These are phyloP conservation scores for Globisporangium spiculum DNA, from an alignment of 352 stramenopile species.

Conservation along the genomic window DNA sequence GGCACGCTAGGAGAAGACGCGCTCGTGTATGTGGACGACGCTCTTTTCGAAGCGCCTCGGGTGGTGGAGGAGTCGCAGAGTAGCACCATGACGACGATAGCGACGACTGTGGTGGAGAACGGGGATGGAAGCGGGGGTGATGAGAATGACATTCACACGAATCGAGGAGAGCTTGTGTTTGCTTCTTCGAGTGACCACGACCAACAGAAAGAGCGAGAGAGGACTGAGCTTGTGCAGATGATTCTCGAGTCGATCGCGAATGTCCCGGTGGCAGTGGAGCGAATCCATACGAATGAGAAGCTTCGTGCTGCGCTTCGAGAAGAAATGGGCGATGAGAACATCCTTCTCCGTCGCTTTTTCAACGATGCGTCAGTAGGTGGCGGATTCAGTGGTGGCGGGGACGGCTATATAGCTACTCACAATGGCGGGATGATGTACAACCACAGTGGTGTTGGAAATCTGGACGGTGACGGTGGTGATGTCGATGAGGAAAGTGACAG, in stretches of 20 bases:
- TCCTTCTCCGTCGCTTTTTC: constrained; percentile 50
- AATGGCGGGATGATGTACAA: constrained; percentile 7
- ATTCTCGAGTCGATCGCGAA: constrained; percentile 74
- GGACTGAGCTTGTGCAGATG: constrained; percentile 66
- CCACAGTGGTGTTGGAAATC: constrained; percentile 5
- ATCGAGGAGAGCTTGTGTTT: background rate
- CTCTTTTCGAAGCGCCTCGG: background rate
- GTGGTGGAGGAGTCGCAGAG: background rate
- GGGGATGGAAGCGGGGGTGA: background rate
- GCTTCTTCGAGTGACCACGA: constrained; percentile 30
- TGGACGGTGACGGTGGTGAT: constrained; percentile 13
- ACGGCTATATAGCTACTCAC: background rate
- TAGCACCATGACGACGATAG: background rate
- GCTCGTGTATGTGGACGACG: background rate
- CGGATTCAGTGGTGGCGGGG: constrained; percentile 8
- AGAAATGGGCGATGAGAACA: constrained; percentile 53
- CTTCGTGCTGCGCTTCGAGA: constrained; percentile 53
- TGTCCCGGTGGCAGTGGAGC: constrained; percentile 65
- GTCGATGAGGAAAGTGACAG: constrained; percentile 15
- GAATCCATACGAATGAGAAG: constrained; percentile 67
- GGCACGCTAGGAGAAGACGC: constrained; percentile 1
- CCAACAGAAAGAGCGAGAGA: constrained; percentile 55
- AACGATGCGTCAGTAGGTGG: background rate
- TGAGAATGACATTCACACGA: background rate
- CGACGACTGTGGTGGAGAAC: background rate